A percentile compares a stretch with the other conserved stretches of the same genome.
phyloP scores from a whole-genome alignment of 768 basidiomycete species.

The Clathrus columnatus region DNA sequence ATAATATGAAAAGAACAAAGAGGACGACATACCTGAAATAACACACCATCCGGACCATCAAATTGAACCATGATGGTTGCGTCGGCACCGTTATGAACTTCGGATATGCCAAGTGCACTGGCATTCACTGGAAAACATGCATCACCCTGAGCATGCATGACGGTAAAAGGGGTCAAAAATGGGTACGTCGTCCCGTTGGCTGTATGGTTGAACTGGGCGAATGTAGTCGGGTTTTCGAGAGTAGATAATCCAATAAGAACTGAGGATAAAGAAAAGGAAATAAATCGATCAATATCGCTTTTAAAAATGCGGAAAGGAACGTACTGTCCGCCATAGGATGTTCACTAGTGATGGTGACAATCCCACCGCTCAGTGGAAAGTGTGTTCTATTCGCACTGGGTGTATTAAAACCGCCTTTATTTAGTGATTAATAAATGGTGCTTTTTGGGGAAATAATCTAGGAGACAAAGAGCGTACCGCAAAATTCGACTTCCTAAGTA shows the following conservation, averaged over 20 bases:
- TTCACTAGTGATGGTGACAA: conserved; percentile 57
- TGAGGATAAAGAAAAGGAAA: conserved; percentile 35
- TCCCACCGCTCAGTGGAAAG: conserved; percentile 61
- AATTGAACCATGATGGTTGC: conserved; percentile 65
- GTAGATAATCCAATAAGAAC: conserved; percentile 39
- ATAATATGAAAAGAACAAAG: not conserved
- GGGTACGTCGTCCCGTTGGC: conserved; percentile 23
- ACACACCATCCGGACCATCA: conserved; percentile 59
- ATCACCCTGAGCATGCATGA: conserved; percentile 45
- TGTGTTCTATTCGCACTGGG: conserved; percentile 47
- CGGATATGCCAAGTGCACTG: conserved; percentile 35
- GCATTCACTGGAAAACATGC: conserved; percentile 67
- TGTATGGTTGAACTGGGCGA: conserved; percentile 50
- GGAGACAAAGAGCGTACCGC: conserved; percentile 38
- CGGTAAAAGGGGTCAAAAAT: conserved; percentile 38
- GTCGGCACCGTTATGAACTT: conserved; percentile 53
- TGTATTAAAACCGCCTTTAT: conserved; percentile 52
- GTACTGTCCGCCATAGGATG: conserved; percentile 30
- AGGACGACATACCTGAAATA: conserved; percentile 65
- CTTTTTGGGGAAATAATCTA: conserved; percentile 4
- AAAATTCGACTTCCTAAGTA: conserved; percentile 41
- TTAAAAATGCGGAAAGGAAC: conserved; percentile 1
- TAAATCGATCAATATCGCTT: conserved; percentile 21
- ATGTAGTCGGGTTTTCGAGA: conserved; percentile 46
- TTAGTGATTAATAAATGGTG: not conserved